phyloP scores from a whole-genome alignment of 306 rosid genomes.

The Fragaria vesca region DNA sequence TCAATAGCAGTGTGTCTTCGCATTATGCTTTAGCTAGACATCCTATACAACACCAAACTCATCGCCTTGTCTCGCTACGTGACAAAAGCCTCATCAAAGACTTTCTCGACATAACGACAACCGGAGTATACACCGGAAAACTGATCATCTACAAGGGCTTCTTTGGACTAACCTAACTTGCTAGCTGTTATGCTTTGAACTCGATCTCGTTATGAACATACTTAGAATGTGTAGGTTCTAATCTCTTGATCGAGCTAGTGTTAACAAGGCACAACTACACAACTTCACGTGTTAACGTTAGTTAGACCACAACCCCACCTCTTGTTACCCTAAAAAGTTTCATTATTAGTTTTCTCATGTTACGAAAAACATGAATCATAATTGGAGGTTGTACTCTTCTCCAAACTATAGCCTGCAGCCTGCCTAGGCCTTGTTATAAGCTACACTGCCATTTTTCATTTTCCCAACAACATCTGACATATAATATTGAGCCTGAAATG shows the following conservation, averaged over 20 bases:
- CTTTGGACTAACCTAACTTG: neutral
- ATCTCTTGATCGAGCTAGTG: neutral
- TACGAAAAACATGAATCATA: neutral
- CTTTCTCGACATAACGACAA: neutral
- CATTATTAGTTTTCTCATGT: neutral
- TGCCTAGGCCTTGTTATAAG: neutral
- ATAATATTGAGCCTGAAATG: neutral
- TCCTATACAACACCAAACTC: neutral
- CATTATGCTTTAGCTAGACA: neutral
- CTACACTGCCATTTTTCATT: neutral
- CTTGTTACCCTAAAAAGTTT: neutral
- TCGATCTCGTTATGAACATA: neutral
- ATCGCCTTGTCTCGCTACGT: neutral
- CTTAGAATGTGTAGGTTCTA: neutral
- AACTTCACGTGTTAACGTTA: conserved; percentile 3
- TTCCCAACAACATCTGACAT: neutral
- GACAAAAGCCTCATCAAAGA: neutral
- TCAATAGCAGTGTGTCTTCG: neutral
- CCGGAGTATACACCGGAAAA: neutral
- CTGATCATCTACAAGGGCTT: neutral
- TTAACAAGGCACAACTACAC: neutral
- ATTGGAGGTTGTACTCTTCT: neutral
- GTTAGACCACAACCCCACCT: neutral
- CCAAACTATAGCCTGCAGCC: neutral
- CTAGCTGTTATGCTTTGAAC: no score